Percentiles rank a stretch among this genome's conserved stretches.
Evolutionary conservation across 2,329 filamentous ascomycete genomes (phyloP).

Genomic region (Phialemoniopsis sp.): DNA sequence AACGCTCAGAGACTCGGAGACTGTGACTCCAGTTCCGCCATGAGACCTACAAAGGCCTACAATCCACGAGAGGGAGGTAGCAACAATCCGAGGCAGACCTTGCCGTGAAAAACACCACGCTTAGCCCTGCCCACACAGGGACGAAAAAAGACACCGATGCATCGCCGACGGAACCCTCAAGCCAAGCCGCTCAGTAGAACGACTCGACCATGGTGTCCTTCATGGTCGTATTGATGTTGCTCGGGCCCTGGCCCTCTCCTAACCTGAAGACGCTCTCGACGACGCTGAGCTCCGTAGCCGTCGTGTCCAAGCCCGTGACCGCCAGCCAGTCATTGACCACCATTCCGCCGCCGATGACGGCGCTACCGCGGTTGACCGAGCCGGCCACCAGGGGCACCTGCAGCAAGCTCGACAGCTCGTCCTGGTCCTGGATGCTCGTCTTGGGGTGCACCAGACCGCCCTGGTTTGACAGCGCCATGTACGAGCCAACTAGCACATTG

Average conservation of each 20-base stretch:
- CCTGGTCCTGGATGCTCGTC: constrained; percentile 95
- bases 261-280: constrained; percentile 94
- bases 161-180: too few species aligned
- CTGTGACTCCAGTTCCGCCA: too few species aligned
- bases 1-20: too few species aligned
- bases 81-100: too few species aligned
- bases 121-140: too few species aligned
- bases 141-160: too few species aligned
- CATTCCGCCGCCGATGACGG: constrained; percentile 95
- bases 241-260: constrained; percentile 78
- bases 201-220: constrained; percentile 99
- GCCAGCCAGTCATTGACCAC: constrained; percentile 98
- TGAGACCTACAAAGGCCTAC: too few species aligned
- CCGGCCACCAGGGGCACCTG: constrained; percentile 96
- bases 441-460: constrained; percentile 97
- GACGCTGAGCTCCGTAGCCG: constrained; percentile 94
- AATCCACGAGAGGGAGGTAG: too few species aligned
- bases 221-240: constrained; percentile 75
- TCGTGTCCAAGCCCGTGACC: constrained; percentile 89
- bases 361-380: constrained; percentile 85
- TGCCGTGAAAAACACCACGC: too few species aligned
- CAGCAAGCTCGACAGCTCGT: constrained; percentile 88
- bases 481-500: constrained; percentile 92
- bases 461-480: constrained; percentile 95
- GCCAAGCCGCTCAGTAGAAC: constrained; percentile 68